Evolutionary conservation across 306 rosid species (phyloP).

Genomic region (Begonia masoniana): DNA sequence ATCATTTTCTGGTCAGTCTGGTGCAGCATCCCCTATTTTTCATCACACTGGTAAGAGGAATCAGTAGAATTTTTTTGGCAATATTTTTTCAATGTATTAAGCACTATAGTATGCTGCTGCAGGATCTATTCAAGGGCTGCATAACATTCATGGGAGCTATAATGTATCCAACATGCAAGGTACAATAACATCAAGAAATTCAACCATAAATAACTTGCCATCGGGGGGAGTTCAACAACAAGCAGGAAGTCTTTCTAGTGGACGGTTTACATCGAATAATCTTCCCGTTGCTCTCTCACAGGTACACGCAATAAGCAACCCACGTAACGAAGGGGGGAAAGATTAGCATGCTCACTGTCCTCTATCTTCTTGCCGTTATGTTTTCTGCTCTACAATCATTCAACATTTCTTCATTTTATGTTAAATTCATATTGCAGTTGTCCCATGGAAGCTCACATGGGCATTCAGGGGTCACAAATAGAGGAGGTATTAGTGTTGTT

Average conservation of each 20-base stretch:
- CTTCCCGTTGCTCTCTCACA: conserved; percentile 82
- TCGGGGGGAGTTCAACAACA: conserved; percentile 94
- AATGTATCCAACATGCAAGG: conserved; percentile 81
- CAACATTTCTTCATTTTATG: neutral
- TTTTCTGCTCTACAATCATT: neutral
- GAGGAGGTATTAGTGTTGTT: conserved; percentile 96
- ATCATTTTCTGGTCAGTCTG: conserved; percentile 96
- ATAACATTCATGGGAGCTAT: conserved; percentile 81
- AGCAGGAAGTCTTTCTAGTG: conserved; percentile 72
- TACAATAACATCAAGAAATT: conserved; percentile 61
- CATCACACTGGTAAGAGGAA: conserved; percentile 73
- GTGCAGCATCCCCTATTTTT: conserved; percentile 81
- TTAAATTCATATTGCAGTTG: conserved; percentile 38
- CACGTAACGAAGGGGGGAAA: neutral
- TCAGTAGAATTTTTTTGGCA: conserved; percentile 19
- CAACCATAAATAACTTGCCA: conserved; percentile 60
- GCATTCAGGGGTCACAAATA: conserved; percentile 76
- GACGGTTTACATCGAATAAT: conserved; percentile 79
- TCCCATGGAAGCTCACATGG: conserved; percentile 82
- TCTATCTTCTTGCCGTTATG: conserved; percentile 9
- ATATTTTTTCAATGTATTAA: conserved; percentile 17
- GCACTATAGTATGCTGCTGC: conserved; percentile 27
- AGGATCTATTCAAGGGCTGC: conserved; percentile 77
- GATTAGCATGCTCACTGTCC: conserved; percentile 5
- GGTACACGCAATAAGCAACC: conserved; percentile 25